These are phyloP conservation scores for Globisporangium okanoganense DNA, from an alignment of 352 stramenopile genomes.

Conservation along the genomic window DNA sequence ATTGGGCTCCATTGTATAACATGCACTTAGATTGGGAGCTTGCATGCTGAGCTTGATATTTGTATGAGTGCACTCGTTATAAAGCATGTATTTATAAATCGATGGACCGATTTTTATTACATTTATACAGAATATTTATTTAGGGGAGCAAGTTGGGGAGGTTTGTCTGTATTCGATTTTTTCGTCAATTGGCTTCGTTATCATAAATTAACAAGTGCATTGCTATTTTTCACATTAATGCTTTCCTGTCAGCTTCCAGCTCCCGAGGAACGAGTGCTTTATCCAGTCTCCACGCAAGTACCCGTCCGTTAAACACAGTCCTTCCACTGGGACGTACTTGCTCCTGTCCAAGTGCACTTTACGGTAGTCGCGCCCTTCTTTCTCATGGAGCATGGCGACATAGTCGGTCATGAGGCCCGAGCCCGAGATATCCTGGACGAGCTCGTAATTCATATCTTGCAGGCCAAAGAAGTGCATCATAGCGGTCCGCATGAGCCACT, in stretches of 20 bases:
- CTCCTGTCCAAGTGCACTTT: neutral
- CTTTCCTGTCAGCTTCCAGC: neutral
- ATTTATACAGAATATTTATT: too few species aligned
- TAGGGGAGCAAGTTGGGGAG: too few species aligned
- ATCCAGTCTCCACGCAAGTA: constrained; percentile 6
- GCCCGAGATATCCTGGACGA: constrained; percentile 18
- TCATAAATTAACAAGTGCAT: too few species aligned
- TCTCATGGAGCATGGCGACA: constrained; percentile 16
- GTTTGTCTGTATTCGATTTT: too few species aligned
- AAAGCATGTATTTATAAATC: too few species aligned
- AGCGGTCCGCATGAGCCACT: constrained; percentile 1
- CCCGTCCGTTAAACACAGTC: constrained; percentile 5
- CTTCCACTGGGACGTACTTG: constrained; percentile 5
- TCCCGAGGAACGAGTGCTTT: neutral
- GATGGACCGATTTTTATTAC: too few species aligned
- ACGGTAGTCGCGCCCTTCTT: constrained; percentile 6
- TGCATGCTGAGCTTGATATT: too few species aligned
- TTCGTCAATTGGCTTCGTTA: too few species aligned
- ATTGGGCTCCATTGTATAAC: too few species aligned
- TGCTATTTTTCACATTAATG: too few species aligned
- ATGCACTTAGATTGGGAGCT: too few species aligned
- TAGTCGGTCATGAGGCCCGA: constrained; percentile 20
- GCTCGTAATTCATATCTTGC: constrained; percentile 4
- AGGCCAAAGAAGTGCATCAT: constrained; percentile 19
- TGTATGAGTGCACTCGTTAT: too few species aligned